These are phyloP conservation scores for Vigna unguiculata DNA, from an alignment of 306 rosid species.

Conservation along the genomic window DNA sequence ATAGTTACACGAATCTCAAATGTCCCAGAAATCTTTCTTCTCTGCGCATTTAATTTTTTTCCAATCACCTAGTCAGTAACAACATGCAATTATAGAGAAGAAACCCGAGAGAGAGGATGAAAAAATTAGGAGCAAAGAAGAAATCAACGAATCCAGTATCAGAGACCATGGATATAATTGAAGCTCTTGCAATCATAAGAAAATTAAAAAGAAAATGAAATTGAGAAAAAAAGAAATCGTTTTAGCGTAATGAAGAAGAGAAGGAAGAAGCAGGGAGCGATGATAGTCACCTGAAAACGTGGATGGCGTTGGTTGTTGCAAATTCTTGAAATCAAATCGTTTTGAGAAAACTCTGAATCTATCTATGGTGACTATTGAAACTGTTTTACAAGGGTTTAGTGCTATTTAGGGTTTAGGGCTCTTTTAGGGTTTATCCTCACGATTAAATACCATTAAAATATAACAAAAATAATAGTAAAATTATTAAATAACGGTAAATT, in stretches of 20 bases:
- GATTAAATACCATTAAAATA: no score
- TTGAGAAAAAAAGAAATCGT: background rate
- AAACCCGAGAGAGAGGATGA: no score
- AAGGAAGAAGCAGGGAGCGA: slow-evolving; percentile 7
- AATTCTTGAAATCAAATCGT: background rate
- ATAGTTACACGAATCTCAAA: background rate
- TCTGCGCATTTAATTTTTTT: background rate
- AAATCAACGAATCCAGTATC: slow-evolving; percentile 15
- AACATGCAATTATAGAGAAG: background rate
- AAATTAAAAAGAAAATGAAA: no score
- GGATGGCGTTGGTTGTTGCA: background rate
- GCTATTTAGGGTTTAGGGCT: background rate
- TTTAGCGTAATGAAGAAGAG: background rate
- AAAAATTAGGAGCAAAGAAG: background rate
- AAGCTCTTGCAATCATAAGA: slow-evolving; percentile 11
- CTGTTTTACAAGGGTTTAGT: slow-evolving; percentile 30
- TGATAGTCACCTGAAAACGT: slow-evolving; percentile 22
- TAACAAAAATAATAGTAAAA: no score
- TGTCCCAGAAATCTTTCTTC: background rate
- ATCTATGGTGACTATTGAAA: background rate
- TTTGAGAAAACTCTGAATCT: background rate
- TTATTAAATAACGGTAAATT: no score
- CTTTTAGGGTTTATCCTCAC: background rate
- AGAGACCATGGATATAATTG: background rate
- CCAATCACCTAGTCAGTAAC: background rate